These are phyloP conservation scores for Limnanthes douglasii DNA, from an alignment of 345 rosid genomes.

Conservation along the genomic window DNA sequence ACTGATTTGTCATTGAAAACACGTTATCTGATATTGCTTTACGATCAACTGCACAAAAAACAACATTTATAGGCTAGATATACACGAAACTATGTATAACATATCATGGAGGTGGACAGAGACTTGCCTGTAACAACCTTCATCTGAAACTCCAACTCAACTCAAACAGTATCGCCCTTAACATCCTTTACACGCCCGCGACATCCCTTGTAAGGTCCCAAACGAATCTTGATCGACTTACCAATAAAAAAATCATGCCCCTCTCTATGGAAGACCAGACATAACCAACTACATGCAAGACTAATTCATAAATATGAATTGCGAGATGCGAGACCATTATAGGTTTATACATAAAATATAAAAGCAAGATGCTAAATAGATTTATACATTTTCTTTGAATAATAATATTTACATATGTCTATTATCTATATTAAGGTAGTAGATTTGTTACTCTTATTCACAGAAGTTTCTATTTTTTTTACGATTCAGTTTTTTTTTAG, in stretches of 20 bases:
- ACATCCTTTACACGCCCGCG: conserved; percentile 84
- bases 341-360: no score
- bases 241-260: conserved; percentile 61
- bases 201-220: conserved; percentile 73
- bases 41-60: conserved; percentile 61
- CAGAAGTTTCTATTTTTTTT: no score
- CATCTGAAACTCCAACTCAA: conserved; percentile 88
- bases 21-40: conserved; percentile 63
- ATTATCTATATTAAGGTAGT: no score
- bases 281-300: no score
- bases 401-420: no score
- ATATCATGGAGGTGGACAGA: conserved; percentile 4
- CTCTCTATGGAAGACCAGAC: no score
- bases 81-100: conserved; percentile 8
- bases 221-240: conserved; percentile 70
- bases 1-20: conserved; percentile 53
- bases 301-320: no score
- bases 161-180: conserved; percentile 68
- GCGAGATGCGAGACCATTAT: no score
- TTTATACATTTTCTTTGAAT: no score
- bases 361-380: no score
- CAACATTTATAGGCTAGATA: conserved; percentile 8
- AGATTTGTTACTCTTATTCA: no score
- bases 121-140: conserved; percentile 80
- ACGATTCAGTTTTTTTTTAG: no score